These are phyloP conservation scores for Cladosporium sp. DNA, from an alignment of 2,329 filamentous ascomycete genomes.

Conservation along the genomic window DNA sequence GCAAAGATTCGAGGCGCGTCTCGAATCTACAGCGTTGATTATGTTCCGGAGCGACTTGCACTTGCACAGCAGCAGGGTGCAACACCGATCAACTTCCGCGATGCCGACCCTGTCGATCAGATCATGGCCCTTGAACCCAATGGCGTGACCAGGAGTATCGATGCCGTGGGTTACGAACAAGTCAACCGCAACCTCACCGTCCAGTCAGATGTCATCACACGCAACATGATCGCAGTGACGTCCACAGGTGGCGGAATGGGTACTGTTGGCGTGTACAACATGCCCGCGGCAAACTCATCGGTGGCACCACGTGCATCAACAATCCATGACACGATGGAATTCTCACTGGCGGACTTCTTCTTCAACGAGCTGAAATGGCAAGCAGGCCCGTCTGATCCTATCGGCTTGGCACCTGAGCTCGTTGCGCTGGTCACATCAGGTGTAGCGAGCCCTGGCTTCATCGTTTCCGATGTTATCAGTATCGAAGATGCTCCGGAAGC, in stretches of 20 bases:
- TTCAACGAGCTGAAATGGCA: constrained; percentile 7
- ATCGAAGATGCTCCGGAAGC: constrained; percentile 14
- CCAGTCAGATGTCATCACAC: constrained; percentile 8
- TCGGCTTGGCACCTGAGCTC: constrained; percentile 1
- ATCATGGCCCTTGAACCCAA: constrained; percentile 16
- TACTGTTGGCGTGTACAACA: constrained; percentile 11
- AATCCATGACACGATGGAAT: background rate
- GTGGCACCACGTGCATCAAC: background rate
- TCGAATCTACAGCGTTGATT: constrained; percentile 18
- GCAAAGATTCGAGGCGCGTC: constrained; percentile 19
- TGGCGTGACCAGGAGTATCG: constrained; percentile 16
- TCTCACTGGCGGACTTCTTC: constrained; percentile 8
- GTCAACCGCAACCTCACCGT: constrained; percentile 11
- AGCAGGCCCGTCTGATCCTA: constrained; percentile 2
- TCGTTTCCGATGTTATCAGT: constrained; percentile 12
- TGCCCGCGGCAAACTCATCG: background rate
- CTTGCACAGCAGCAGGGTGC: constrained; percentile 16
- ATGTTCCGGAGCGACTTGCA: constrained; percentile 15
- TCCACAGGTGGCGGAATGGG: constrained; percentile 10
- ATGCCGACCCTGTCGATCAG: constrained; percentile 15
- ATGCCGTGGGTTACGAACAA: constrained; percentile 16
- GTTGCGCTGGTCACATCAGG: constrained; percentile 5
- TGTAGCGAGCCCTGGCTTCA: constrained; percentile 7
- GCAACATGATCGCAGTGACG: constrained; percentile 11
- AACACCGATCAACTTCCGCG: constrained; percentile 17